Base-by-base conservation (phyloP, 176 grass and related monocot genomes). In the Carex littledalei region DNA sequence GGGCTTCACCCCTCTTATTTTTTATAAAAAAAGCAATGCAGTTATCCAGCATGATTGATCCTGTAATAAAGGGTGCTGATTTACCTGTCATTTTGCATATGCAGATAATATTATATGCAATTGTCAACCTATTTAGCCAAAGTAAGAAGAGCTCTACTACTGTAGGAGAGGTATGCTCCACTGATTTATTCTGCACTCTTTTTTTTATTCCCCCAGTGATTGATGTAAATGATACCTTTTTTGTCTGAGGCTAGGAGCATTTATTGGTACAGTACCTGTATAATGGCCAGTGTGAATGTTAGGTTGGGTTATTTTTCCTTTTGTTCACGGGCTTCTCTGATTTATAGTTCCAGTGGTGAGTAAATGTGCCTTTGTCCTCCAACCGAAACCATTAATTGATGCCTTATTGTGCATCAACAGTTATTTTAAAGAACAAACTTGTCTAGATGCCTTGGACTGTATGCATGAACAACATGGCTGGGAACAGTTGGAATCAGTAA, bases 61-160 rank as follows among this genome's bases (percentile, higher is more conserved):
- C 70, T 75, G 43, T 75, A 13, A 75, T 2, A 67, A 67, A 1
- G 71, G 53, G 71, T 16, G 52, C 74, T 57, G 52, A 56, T 10
- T 26, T 57, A 34, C 6, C 35, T 34, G 17, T 45, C 3, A 47
- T 78, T 78, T 66, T 80, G 29, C 63, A 81, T 21, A 80, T 78
- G 49, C 90, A 94, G 92, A 90, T 94, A 84, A 84, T 92, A 32
- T 52, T 94, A 54, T 94, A 90, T 88, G 90, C 90, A 14, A 31
- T 94, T 82, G 80, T 91, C 67, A 92, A 94, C 68, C 84, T 86
- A 54, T 94, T 88, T 85, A 86, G 88, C 63, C 74, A 86, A 78
- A 90, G 67, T 67, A 94, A 87, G 92, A 94, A 90, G 82, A 92
- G 84, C 41, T 79, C 84, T 64, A 94, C 90, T 67, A 90, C 58